Evolutionary conservation across 495 filamentous ascomycete species (phyloP), one percentile per base, ranked within the genome.

Genomic region (Apodospora peruviana): DNA sequence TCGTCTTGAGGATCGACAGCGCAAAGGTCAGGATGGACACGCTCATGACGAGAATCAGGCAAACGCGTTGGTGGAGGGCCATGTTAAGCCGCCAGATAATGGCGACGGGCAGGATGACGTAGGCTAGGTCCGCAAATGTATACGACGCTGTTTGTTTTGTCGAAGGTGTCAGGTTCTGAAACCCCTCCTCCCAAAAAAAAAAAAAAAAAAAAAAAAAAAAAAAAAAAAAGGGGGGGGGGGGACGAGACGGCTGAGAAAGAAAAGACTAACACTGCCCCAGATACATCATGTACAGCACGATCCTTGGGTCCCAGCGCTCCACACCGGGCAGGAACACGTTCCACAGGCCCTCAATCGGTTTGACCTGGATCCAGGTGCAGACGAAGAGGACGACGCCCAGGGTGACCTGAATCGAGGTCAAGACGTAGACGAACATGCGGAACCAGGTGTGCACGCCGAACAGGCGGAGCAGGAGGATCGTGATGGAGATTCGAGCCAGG

Each of bases 1-100:
- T 16, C 11, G 10, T 16, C 36, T 38, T 38, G 10, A 38, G n/a
- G n/a, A 38, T 38, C 11, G 36, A 38, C 36, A 38, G 8, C 7
- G 10, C 39, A 4, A 45, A 11, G 11, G 50, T 53, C n/a, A 57
- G 17, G 3, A 57, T 11, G 0, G 38, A 40, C 5, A 37, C 14
- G 7, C 2, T 25, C 14, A 59, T 10, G 0, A 59, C 1, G 5
- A 41, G 3, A 8, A 20, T 25, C 1, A 59, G 37, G 12, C 38
- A 52, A 19, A 59, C 3, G 22, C 40, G 51, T 0, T 24, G 53
- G 5, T 53, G 37, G 11, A 48, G 19, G 4, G 27, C 17, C 56
- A 59, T 59, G 40, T 59, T 49, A 11, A 56, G 56, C 17, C 29
- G 41, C 48, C 44, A 56, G n/a, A 59, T 47, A 17, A 59, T 40